Evolutionary conservation across 106 monocot genomes (phyloP).

Genomic region (Dioscorea alata): DNA sequence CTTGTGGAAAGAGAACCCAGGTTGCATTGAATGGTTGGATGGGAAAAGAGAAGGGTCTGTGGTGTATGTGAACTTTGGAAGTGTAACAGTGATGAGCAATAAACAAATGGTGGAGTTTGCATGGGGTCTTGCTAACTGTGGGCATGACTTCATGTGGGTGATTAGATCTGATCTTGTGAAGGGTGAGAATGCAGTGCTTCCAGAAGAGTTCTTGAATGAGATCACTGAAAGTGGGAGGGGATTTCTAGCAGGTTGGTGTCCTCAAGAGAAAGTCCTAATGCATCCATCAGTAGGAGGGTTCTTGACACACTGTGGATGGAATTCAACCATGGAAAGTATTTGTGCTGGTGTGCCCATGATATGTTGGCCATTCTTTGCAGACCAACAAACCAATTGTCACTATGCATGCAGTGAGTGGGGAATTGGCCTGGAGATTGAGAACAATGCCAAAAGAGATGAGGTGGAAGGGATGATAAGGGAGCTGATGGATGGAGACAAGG

Average conservation of each 20-base stretch:
- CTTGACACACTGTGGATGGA: slow-evolving; percentile 63
- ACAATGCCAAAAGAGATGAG: slow-evolving; percentile 27
- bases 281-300: slow-evolving; percentile 38
- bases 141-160: slow-evolving; percentile 36
- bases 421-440: slow-evolving; percentile 45
- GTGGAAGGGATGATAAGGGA: slow-evolving; percentile 39
- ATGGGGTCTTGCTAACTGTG: slow-evolving; percentile 40
- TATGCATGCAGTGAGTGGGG: slow-evolving; percentile 40
- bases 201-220: slow-evolving; percentile 24
- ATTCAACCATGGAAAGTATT: slow-evolving; percentile 52
- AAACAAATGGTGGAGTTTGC: slow-evolving; percentile 46
- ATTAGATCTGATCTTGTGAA: slow-evolving; percentile 30
- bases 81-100: slow-evolving; percentile 37
- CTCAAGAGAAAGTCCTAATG: slow-evolving; percentile 33
- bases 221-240: slow-evolving; percentile 7
- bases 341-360: slow-evolving; percentile 38
- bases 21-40: slow-evolving; percentile 39
- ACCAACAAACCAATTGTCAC: slow-evolving; percentile 51
- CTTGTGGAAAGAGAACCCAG: slow-evolving; percentile 38
- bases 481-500: slow-evolving; percentile 44
- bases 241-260: slow-evolving; percentile 38
- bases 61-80: slow-evolving; percentile 47
- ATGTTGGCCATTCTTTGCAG: slow-evolving; percentile 48
- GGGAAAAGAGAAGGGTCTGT: slow-evolving; percentile 16
- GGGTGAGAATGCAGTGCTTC: slow-evolving; percentile 24